Conservation (phyloP, 78 protist genomes). For the Dictyostelium intermedium region DNA sequence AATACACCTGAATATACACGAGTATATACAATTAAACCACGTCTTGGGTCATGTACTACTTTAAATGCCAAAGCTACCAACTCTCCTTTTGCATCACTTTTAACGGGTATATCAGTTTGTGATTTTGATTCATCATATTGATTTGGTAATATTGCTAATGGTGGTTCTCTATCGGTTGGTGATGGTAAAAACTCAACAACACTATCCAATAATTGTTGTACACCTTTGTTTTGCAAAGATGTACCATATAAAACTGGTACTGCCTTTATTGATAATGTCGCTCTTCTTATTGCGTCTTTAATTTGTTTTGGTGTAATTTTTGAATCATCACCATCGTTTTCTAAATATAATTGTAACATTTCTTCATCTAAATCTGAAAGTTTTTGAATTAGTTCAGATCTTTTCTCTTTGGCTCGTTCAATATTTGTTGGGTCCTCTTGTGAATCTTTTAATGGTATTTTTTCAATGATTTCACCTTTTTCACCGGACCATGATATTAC, state of each 20-base stretch:
- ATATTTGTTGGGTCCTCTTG: not conserved
- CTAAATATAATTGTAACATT: constrained; percentile 18
- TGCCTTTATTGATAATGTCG: constrained; percentile 28
- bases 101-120: not conserved
- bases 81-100: constrained; percentile 11
- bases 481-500: constrained; percentile 41
- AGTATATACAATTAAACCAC: constrained; percentile 83
- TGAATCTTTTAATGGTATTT: not conserved
- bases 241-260: constrained; percentile 87
- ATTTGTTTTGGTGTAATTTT: not conserved
- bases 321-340: constrained; percentile 20
- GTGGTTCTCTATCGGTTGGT: constrained; percentile 86
- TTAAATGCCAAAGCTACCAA: constrained; percentile 90
- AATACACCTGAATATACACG: constrained; percentile 90
- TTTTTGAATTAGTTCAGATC: constrained; percentile 18
- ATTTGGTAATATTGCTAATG: not conserved
- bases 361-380: constrained; percentile 72
- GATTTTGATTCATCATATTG: not conserved
- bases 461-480: constrained; percentile 43
- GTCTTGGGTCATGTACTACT: constrained; percentile 79
- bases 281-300: constrained; percentile 55
- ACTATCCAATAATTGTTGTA: constrained; percentile 94
- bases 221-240: constrained; percentile 88
- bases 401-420: not conserved
- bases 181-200: constrained; percentile 92